Base-by-base conservation (phyloP, 2,329 filamentous ascomycete genomes). In the Westerdykella aurantiaca region DNA sequence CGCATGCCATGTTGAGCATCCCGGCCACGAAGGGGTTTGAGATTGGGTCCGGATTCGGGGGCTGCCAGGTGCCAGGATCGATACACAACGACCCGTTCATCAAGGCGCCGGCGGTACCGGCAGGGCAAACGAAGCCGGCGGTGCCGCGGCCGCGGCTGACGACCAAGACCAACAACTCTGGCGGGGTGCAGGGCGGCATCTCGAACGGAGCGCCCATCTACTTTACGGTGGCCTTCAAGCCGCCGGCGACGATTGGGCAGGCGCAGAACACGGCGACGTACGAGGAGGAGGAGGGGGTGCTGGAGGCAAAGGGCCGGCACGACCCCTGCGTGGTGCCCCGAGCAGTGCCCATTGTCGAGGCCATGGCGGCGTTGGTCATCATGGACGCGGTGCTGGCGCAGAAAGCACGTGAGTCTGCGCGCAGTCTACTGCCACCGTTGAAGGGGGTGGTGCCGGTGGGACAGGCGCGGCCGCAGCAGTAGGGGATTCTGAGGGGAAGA, bases 1-100 rank as follows among this genome's bases (percentile, higher is more conserved):
- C 82, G 21, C 91, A 97, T 63, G 93, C 87, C 39, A 97, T 98
- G 87, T 79, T 97, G 51, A 88, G 82, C 64, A 95, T 97, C 58
- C 93, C 93, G 5, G 89, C 93, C 3, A 91, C 86, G 31, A 98
- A 97, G 73, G 91, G 86, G 43, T 97, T 97, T 63, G 91, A 97
- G 66, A 84, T 97, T 53, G 93, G 93, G 43, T 95, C 87, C 42
- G 93, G 93, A 11, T 97, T 97, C 67, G 82, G 78, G 40, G 91
- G 93, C 46, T 86, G 85, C 60, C 85, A 90, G 65, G 78, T 97
- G 33, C 85, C 85, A 2, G 91, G 93, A 17, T 93, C 86, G n/a
- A 77, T 78, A 43, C 90, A 97, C 78, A 97, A 97, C 67, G 91
- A 97, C 68, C 75, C 86, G 43, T 95, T 95, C 69, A 72, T 91